Evolutionary conservation across 176 grass and related monocot species (phyloP), one percentile per base, ranked within the genome.

Genomic region (Tuctoria greenei): DNA sequence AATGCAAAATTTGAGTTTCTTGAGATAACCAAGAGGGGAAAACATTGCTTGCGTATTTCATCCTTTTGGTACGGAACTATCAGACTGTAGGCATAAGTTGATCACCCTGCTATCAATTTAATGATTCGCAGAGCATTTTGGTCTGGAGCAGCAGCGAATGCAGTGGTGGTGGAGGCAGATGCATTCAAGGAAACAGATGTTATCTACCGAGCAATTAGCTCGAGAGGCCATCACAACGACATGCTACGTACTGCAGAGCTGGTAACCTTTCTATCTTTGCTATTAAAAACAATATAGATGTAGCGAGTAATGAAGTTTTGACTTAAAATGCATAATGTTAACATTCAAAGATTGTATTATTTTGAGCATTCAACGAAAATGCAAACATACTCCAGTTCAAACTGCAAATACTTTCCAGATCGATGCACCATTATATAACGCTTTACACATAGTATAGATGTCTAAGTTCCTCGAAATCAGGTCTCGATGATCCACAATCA

Each of bases 121-220:
- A 37, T 78, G 5, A 69, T 64, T 66, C 83, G 40, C 61, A 98
- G 95, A 75, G 69, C 84, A 42, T 98, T 98, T 75, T 98, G 91
- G 95, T 92, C 86, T 10, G 87, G 69, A 36, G 90, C 88, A 58
- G 72, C 80, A 69, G 81, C 84, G 5, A 98, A 86, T 27, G 87
- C 95, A 20, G 95, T 98, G 76, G 85, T 92, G 45, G 91, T 98
- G 68, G 95, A 98, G 74, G 95, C 95, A 36, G 95, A 98, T 79
- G 91, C 91, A 7, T 98, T 98, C 46, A 98, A 98, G 71, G 91
- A 98, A 69, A 90, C 89, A 0, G 95, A 98, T 37, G 91, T 98
- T 10, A 92, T 98, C 65, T 94, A 92, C 80, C 71, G 84, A 56
- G 89, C 91, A 28, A 94, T 98, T 42, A 98, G 91, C 75, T 98